Evolutionary conservation across 164 flowering plant genomes (phyloP), one percentile per base, ranked within the genome.

Genomic region (Piper longum): DNA sequence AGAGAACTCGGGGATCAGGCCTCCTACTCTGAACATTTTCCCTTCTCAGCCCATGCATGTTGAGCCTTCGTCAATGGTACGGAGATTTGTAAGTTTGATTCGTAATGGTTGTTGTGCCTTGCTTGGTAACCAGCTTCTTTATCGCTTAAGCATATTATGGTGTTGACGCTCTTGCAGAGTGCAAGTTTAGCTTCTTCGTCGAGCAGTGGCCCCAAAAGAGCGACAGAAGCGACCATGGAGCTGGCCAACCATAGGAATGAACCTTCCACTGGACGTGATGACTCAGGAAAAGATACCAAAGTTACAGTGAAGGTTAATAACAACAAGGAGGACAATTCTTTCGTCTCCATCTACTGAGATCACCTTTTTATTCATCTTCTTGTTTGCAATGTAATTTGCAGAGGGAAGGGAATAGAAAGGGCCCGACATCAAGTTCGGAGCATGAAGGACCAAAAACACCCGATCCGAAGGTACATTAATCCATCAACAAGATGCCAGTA

Each of bases 21-120:
- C 96, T 61, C 98, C 93, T 54, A 95, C 98, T 65, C 63, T 95
- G 68, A 95, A 91, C 80, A 95, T 95, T 68, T 95, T 95, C 81
- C 99, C 99, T 26, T 91, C 99, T 65, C 91, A 87, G 70, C 99
- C 99, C 57, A 91, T 95, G 98, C 98, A 91, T 77, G 89, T 86
- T 14, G 99, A 88, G 64, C 89, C 96, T 62, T 64, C 81, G 16
- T 26, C 80, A 48, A 82, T 76, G 81, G 85, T 82, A 68, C 42
- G 16, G 9, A 45, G 9, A 48, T 48, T 9, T 48, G 52, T 48
- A 48, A 12, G 52, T 48, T 48, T 2, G 14, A 9, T 9, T 5
- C 14, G 14, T 48, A 9, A 48, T 9, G 9, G 8, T 12, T 12
- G 3, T 9, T 48, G 52, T 48, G 7, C 52, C 14, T 12, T 48